Conservation (phyloP, 1,139 yeast genomes). For the Zygoascus sp. region DNA sequence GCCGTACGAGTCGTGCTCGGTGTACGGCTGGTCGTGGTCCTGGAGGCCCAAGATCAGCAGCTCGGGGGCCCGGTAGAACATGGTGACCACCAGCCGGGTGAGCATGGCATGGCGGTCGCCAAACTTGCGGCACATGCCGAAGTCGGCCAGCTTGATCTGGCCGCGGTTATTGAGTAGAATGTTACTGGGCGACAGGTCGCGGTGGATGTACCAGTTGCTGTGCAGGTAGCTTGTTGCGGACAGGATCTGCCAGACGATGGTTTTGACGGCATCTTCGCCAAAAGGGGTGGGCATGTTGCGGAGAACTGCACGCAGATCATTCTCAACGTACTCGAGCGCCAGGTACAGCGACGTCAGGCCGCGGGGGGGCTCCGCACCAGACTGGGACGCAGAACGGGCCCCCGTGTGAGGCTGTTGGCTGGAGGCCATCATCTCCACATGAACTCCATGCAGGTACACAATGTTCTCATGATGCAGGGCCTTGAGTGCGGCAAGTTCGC, state of each 20-base stretch:
- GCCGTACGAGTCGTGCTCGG: constrained; percentile 45
- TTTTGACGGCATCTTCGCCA: constrained; percentile 31
- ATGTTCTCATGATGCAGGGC: constrained; percentile 58
- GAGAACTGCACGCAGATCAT: constrained; percentile 30
- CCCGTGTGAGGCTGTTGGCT: background rate
- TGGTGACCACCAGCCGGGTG: constrained; percentile 31
- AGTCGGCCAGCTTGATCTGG: constrained; percentile 53
- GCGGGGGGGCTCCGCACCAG: background rate
- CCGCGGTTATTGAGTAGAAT: constrained; percentile 51
- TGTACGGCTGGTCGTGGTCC: constrained; percentile 48
- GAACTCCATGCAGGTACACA: constrained; percentile 64
- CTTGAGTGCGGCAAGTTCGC: constrained; percentile 73
- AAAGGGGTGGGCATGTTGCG: constrained; percentile 25
- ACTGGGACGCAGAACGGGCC: background rate
- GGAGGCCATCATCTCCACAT: constrained; percentile 35
- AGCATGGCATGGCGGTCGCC: constrained; percentile 18
- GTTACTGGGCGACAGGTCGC: constrained; percentile 66
- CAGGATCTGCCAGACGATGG: constrained; percentile 30
- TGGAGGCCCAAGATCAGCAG: constrained; percentile 56
- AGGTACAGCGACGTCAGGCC: constrained; percentile 19
- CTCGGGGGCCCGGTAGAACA: constrained; percentile 97
- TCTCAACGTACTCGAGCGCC: constrained; percentile 34
- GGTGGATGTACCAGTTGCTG: constrained; percentile 54
- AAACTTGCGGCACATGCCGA: constrained; percentile 43
- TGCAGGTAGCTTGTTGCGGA: constrained; percentile 40